Evolutionary conservation across 2,329 filamentous ascomycete species (phyloP).

Genomic region (Aspergillus sp.): DNA sequence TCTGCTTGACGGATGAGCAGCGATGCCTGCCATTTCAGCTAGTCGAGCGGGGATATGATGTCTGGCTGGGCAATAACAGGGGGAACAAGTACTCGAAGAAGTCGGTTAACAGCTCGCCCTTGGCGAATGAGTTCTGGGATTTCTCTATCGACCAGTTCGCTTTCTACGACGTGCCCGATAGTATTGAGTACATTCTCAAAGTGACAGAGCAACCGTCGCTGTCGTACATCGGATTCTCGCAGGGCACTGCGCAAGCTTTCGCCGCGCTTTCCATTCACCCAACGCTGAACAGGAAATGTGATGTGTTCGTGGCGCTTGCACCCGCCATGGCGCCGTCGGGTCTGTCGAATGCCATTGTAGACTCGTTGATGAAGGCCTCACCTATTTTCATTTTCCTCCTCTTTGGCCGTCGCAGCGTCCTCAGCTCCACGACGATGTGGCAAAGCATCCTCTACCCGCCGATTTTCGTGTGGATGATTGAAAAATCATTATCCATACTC

Average conservation of each 20-base stretch:
- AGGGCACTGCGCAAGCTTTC: slow-evolving; percentile 94
- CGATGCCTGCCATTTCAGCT: slow-evolving; percentile 81
- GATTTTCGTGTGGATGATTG: slow-evolving; percentile 81
- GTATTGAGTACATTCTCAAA: slow-evolving; percentile 80
- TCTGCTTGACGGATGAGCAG: slow-evolving; percentile 78
- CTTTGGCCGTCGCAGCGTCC: slow-evolving; percentile 83
- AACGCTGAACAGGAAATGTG: slow-evolving; percentile 80
- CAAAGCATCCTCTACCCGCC: slow-evolving; percentile 91
- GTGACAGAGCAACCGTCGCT: slow-evolving; percentile 75
- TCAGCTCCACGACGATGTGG: slow-evolving; percentile 94
- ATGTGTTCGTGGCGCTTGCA: slow-evolving; percentile 91
- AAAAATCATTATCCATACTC: slow-evolving; percentile 69
- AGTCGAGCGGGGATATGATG: slow-evolving; percentile 86
- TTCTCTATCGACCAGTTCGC: slow-evolving; percentile 99
- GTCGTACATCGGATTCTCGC: slow-evolving; percentile 94
- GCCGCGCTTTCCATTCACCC: slow-evolving; percentile 88
- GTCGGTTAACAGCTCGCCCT: slow-evolving; percentile 66
- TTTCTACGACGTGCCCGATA: slow-evolving; percentile 93
- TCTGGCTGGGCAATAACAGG: slow-evolving; percentile 96
- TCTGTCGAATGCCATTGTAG: slow-evolving; percentile 79
- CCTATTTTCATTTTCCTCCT: slow-evolving; percentile 86
- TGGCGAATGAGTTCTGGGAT: slow-evolving; percentile 77
- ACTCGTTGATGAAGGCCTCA: slow-evolving; percentile 86
- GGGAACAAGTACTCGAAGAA: slow-evolving; percentile 99
- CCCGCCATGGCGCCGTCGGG: slow-evolving; percentile 95